A percentile compares a stretch with the other conserved stretches of the same genome.
Evolutionary conservation across 306 rosid species (phyloP).

Genomic region (Lablab purpureus): DNA sequence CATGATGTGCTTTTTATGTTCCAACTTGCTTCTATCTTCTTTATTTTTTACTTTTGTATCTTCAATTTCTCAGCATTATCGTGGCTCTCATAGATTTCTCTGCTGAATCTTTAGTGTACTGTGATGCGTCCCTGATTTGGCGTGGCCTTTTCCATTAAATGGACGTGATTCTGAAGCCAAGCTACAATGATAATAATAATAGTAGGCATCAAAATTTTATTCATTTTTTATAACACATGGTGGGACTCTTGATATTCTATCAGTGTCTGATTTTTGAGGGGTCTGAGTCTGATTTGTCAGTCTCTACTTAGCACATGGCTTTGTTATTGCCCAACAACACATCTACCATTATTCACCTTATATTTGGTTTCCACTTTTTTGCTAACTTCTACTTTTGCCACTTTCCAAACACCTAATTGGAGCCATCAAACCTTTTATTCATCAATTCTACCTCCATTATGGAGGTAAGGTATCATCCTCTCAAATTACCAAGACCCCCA

Average conservation of each 20-base stretch:
- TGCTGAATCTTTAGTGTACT: background rate
- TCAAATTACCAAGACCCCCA: background rate
- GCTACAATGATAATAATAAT: constrained; percentile 34
- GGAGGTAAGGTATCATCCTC: constrained; percentile 42
- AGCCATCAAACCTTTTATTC: constrained; percentile 42
- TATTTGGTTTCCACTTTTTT: constrained; percentile 39
- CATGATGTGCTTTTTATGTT: background rate
- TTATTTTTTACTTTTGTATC: background rate
- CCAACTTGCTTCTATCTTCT: background rate
- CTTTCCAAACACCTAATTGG: constrained; percentile 48
- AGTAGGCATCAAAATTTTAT: background rate
- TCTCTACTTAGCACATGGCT: constrained; percentile 41
- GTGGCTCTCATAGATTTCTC: background rate
- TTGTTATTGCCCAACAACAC: constrained; percentile 49
- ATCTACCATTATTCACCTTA: constrained; percentile 39
- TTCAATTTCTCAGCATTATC: background rate
- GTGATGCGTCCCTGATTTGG: constrained; percentile 34
- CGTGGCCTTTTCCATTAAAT: constrained; percentile 42
- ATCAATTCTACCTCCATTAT: constrained; percentile 49
- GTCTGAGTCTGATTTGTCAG: constrained; percentile 49
- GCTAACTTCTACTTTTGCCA: constrained; percentile 33
- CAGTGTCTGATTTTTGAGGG: constrained; percentile 14
- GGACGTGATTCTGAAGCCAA: constrained; percentile 26
- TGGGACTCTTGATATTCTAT: constrained; percentile 44
- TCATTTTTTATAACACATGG: constrained; percentile 22